phyloP scores from a whole-genome alignment of 768 basidiomycete genomes.

The Mycena alexandri region DNA sequence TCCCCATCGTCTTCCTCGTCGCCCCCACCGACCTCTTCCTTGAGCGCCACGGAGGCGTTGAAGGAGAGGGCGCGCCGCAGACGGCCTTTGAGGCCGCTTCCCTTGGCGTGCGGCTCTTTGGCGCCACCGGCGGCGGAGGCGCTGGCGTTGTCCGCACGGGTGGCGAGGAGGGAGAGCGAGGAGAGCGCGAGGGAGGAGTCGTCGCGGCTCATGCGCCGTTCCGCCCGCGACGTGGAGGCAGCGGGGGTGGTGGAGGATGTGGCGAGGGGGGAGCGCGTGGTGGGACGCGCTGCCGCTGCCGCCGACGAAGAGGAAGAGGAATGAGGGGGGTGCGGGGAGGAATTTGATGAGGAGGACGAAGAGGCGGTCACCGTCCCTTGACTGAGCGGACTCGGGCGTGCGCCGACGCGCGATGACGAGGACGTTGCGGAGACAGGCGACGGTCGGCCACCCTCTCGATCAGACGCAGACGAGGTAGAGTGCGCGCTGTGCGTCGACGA shows the following conservation, averaged over 20 bases:
- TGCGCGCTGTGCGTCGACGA: constrained; percentile 38
- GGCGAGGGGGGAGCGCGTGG: constrained; percentile 28
- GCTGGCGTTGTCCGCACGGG: constrained; percentile 27
- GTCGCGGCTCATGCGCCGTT: constrained; percentile 65
- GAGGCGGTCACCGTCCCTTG: constrained; percentile 43
- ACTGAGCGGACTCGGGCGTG: constrained; percentile 49
- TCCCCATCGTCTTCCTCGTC: constrained; percentile 50
- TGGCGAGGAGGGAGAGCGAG: constrained; percentile 34
- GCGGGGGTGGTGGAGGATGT: constrained; percentile 33
- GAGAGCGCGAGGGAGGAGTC: constrained; percentile 39
- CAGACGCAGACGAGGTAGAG: constrained; percentile 43
- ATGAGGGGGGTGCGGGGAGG: too few species aligned
- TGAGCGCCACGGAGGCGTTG: constrained; percentile 68
- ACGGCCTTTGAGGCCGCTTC: constrained; percentile 80
- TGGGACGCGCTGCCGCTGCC: constrained; percentile 4
- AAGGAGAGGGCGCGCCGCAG: constrained; percentile 81
- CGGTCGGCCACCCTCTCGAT: background rate
- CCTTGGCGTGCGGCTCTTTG: constrained; percentile 51
- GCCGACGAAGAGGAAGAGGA: too few species aligned
- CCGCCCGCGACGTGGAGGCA: constrained; percentile 52
- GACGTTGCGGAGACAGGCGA: constrained; percentile 37
- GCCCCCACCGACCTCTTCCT: constrained; percentile 63
- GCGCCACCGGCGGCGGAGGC: background rate
- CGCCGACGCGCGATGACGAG: constrained; percentile 37
- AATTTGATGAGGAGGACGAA: background rate